Conservation (phyloP, 768 basidiomycete genomes). For the Pleurotus citrinopileatus region DNA sequence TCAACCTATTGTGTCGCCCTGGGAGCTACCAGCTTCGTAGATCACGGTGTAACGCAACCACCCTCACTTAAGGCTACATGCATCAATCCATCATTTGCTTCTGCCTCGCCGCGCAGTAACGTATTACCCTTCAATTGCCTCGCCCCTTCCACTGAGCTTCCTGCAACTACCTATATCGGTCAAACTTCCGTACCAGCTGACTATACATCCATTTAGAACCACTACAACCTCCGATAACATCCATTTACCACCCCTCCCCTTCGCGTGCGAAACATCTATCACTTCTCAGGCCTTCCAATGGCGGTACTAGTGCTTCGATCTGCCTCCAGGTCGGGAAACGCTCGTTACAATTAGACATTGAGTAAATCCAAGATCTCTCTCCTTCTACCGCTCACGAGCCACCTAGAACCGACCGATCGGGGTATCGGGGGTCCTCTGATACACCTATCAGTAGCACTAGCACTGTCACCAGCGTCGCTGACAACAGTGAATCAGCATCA, state of each 20-base stretch:
- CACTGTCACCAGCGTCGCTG: too few species aligned
- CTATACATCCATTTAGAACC: constrained; percentile 4
- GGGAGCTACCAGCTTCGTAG: too few species aligned
- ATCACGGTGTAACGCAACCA: too few species aligned
- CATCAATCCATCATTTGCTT: background rate
- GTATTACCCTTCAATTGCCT: background rate
- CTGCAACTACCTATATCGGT: background rate
- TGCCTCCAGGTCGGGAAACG: background rate
- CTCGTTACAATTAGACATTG: background rate
- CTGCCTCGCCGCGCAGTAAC: background rate
- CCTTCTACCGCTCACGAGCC: background rate
- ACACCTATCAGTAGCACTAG: too few species aligned
- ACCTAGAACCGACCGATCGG: too few species aligned
- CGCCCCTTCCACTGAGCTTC: background rate
- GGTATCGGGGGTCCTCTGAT: too few species aligned
- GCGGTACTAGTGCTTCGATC: background rate
- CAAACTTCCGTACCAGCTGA: background rate
- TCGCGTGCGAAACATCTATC: background rate
- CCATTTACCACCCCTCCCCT: constrained; percentile 3
- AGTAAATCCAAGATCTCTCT: background rate
- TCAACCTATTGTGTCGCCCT: too few species aligned
- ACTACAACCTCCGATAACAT: constrained; percentile 1
- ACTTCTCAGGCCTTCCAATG: too few species aligned
- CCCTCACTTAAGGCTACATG: background rate
- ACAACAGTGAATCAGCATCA: too few species aligned